A percentile compares a stretch with the other conserved stretches of the same genome.
Conservation (phyloP, 2,329 filamentous ascomycete genomes). For the Sclerotinia trifoliorum region DNA sequence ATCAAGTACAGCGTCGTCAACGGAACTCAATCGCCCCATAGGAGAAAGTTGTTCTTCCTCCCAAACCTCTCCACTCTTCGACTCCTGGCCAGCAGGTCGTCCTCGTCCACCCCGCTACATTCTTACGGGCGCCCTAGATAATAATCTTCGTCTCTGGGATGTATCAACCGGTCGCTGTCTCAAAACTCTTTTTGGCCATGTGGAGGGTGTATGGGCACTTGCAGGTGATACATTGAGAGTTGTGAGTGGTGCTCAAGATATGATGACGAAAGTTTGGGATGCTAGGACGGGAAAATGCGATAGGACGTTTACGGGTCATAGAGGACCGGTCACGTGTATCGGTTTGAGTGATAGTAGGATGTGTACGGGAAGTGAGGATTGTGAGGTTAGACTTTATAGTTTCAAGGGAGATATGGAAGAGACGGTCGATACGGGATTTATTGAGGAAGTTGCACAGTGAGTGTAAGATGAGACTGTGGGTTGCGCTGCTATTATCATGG, state of each 20-base stretch:
- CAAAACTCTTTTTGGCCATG: conserved; percentile 91
- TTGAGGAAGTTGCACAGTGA: background rate
- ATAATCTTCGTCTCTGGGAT: conserved; percentile 91
- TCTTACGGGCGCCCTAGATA: conserved; percentile 87
- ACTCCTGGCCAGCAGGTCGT: conserved; percentile 63
- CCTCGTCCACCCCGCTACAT: conserved; percentile 84
- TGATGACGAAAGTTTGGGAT: conserved; percentile 96
- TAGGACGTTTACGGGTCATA: conserved; percentile 85
- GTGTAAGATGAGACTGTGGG: background rate
- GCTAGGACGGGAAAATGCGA: conserved; percentile 88
- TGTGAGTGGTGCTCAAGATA: conserved; percentile 87
- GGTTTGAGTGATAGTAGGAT: conserved; percentile 86
- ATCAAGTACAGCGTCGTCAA: conserved; percentile 33
- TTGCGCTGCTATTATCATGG: background rate
- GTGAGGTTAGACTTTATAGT: conserved; percentile 81
- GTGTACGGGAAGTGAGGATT: conserved; percentile 90
- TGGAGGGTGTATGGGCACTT: conserved; percentile 94
- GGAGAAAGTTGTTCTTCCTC: conserved; percentile 15
- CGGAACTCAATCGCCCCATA: conserved; percentile 11
- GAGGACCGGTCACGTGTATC: conserved; percentile 88
- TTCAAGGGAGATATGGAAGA: conserved; percentile 47
- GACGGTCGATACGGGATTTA: background rate
- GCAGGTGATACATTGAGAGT: conserved; percentile 85
- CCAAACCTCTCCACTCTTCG: conserved; percentile 30
- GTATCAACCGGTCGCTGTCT: conserved; percentile 77